phyloP scores from a whole-genome alignment of 176 grass and related monocot species.

The Areca catechu region DNA sequence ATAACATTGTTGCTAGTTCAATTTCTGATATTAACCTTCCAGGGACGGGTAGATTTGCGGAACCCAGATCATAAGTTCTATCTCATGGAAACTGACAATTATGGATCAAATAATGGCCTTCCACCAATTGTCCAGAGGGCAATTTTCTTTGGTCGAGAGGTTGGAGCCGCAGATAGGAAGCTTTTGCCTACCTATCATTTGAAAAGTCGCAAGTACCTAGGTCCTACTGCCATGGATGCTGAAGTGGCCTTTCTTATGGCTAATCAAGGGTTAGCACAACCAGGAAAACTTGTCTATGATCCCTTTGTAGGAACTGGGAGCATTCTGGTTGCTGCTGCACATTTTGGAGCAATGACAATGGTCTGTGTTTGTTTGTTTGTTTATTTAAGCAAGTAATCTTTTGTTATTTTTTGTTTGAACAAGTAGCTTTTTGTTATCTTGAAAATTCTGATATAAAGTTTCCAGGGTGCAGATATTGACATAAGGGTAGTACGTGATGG shows the following conservation, averaged over 20 bases:
- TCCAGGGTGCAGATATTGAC: conserved; percentile 99
- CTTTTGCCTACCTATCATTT: conserved; percentile 81
- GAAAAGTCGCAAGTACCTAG: conserved; percentile 85
- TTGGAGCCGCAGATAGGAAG: conserved; percentile 82
- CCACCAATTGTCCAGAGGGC: conserved; percentile 72
- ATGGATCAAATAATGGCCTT: conserved; percentile 69
- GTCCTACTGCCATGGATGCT: conserved; percentile 86
- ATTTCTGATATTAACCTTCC: background rate
- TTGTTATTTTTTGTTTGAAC: background rate
- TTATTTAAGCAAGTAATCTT: conserved; percentile 2
- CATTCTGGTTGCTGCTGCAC: conserved; percentile 82
- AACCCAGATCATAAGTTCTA: conserved; percentile 73
- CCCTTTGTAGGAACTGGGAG: conserved; percentile 94
- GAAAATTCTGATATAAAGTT: conserved; percentile 27
- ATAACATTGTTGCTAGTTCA: background rate
- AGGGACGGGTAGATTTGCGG: conserved; percentile 88
- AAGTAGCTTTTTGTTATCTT: conserved; percentile 1
- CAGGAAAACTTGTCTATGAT: conserved; percentile 81
- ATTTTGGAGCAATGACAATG: conserved; percentile 99
- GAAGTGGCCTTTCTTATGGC: conserved; percentile 98
- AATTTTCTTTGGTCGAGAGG: conserved; percentile 75
- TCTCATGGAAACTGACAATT: conserved; percentile 91
- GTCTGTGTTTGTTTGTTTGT: conserved; percentile 37
- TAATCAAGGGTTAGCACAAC: conserved; percentile 57
- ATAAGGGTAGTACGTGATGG: conserved; percentile 97